phyloP scores from a whole-genome alignment of 2,329 filamentous ascomycete genomes.

The Ustilaginoidea virens region DNA sequence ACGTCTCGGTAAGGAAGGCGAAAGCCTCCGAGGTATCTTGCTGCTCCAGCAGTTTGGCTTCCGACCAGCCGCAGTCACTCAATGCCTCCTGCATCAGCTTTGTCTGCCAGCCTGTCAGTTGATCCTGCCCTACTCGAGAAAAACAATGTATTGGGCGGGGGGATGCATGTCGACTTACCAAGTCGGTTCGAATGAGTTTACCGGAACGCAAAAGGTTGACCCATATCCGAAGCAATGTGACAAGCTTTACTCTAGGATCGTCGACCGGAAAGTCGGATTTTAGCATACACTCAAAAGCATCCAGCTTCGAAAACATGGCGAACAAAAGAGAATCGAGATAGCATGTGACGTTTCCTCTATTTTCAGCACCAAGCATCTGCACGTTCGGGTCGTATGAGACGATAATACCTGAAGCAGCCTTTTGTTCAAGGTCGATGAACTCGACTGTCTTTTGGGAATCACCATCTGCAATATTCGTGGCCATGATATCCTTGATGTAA shows the following conservation, averaged over 20 bases:
- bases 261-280: conserved; percentile 59
- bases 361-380: conserved; percentile 70
- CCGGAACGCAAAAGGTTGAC: conserved; percentile 83
- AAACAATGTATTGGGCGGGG: background rate
- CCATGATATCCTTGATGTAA: conserved; percentile 37
- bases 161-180: conserved; percentile 36
- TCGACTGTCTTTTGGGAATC: conserved; percentile 62
- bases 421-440: conserved; percentile 62
- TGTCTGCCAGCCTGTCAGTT: conserved; percentile 37
- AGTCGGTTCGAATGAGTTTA: conserved; percentile 68
- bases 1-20: conserved; percentile 78
- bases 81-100: conserved; percentile 69
- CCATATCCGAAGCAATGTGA: conserved; percentile 72
- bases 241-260: conserved; percentile 54
- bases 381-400: conserved; percentile 56
- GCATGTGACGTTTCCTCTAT: conserved; percentile 78
- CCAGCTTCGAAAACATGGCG: conserved; percentile 84
- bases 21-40: conserved; percentile 96
- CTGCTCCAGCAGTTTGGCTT: conserved; percentile 61
- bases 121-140: background rate
- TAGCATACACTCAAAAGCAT: conserved; percentile 85
- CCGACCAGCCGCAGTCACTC: conserved; percentile 75
- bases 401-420: conserved; percentile 68
- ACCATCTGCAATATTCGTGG: conserved; percentile 48
- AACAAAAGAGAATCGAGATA: conserved; percentile 86